Evolutionary conservation across 495 filamentous ascomycete species (phyloP), one percentile per base, ranked within the genome.

Genomic region (Podospora tetraspora): DNA sequence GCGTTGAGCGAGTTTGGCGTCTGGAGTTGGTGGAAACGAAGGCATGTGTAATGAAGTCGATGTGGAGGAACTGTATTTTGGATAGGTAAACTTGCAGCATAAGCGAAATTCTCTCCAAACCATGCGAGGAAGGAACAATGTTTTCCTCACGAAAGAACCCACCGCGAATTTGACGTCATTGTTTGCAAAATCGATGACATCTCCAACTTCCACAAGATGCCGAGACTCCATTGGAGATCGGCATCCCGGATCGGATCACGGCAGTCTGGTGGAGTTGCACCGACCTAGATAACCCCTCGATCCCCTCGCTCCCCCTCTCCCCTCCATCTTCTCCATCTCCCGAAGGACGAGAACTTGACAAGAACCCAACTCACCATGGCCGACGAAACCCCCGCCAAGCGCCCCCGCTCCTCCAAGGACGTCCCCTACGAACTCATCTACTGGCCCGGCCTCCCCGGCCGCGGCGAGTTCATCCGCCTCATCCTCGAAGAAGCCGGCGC

Each of bases 391-490:
- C 59, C 79, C 7, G 57, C 76, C 19, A 82, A 81, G 67, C 75
- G 78, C 3, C 78, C 80, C n/a, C 77, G 73, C 68, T 79, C 77
- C 2, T 67, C 72, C 61, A 81, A 81, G 72, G 78, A 80, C 61
- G 76, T 77, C 27, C 78, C 81, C 1, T 85, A 88, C 78, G 76
- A 85, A 37, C 85, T 90, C 57, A 76, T 89, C 75, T 91, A 91
- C 82, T 88, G 86, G 83, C 87, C 88, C 29, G 73, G 75, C 43
- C 76, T 88, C 60, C 89, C 89, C 63, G 89, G 89, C 62, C 85
- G 89, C 68, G 88, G 85, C 59, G 89, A 91, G 71, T 82, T 81
- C 73, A 78, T 91, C 75, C 87, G 89, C 24, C 84, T 91, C 52
- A 82, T 78, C 22, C 81, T 91, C 73, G 89, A 91, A 80, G 88